Conservation (phyloP, 2,329 filamentous ascomycete species). For the Colletotrichum sp. region DNA sequence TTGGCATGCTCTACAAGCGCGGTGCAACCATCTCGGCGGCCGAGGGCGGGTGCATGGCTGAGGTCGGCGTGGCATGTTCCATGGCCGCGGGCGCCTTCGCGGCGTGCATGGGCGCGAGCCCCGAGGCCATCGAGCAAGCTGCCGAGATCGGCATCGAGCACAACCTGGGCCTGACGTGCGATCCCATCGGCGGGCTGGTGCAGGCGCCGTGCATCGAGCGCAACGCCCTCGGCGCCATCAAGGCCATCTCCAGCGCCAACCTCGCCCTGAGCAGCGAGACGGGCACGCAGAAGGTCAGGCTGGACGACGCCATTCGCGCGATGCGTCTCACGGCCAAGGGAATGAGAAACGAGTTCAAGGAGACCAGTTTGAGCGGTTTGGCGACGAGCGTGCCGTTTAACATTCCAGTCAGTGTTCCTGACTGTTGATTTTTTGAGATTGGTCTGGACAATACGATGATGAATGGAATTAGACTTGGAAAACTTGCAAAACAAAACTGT, state of each 20-base stretch:
- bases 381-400: slow-evolving; percentile 55
- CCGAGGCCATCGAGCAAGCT: slow-evolving; percentile 54
- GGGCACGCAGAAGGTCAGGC: slow-evolving; percentile 50
- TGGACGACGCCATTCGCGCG: slow-evolving; percentile 54
- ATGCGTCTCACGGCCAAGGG: slow-evolving; percentile 55
- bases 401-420: slow-evolving; percentile 57
- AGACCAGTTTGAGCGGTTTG: slow-evolving; percentile 53
- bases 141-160: slow-evolving; percentile 59
- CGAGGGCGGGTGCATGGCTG: slow-evolving; percentile 58
- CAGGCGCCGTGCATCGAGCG: slow-evolving; percentile 57
- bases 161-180: slow-evolving; percentile 54
- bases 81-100: slow-evolving; percentile 57
- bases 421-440: slow-evolving; percentile 39
- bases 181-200: slow-evolving; percentile 54
- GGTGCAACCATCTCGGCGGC: slow-evolving; percentile 56
- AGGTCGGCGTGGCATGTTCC: slow-evolving; percentile 55
- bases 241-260: slow-evolving; percentile 55
- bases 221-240: slow-evolving; percentile 54
- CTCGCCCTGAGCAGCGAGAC: slow-evolving; percentile 48
- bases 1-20: slow-evolving; percentile 58
- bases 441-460: neutral
- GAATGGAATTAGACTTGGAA: neutral
- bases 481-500: neutral
- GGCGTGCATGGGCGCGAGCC: slow-evolving; percentile 54
- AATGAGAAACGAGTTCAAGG: slow-evolving; percentile 59